Evolutionary conservation across 2,329 filamentous ascomycete species (phyloP).

Genomic region (Colletotrichum cuscutae): DNA sequence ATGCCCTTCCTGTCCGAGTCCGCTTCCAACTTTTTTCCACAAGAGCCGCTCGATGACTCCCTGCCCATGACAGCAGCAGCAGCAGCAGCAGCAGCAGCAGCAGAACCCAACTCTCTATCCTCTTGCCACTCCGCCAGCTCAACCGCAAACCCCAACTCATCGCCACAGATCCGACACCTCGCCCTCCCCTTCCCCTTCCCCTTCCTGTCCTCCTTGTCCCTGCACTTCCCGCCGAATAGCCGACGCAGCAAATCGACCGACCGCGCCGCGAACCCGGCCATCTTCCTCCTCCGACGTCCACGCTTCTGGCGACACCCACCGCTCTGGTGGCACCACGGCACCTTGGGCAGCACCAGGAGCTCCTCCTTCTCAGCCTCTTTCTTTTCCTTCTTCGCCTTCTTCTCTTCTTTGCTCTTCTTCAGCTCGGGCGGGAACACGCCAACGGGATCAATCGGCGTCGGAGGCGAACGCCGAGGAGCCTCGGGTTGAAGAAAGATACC

Average conservation of each 20-base stretch:
- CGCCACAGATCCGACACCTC: background rate
- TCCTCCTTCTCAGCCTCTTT: background rate
- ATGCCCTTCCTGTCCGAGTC: background rate
- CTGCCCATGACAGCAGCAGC: background rate
- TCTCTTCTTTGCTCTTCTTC: background rate
- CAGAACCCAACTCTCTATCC: background rate
- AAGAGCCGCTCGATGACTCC: background rate
- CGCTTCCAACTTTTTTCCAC: background rate
- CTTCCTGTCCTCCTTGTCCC: background rate
- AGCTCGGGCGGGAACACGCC: background rate
- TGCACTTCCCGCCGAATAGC: background rate
- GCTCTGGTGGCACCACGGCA: background rate
- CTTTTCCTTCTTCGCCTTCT: background rate
- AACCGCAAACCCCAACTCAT: background rate
- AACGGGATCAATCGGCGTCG: background rate
- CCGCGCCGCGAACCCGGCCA: background rate
- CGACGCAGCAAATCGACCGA: background rate
- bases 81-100: no score
- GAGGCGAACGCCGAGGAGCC: background rate
- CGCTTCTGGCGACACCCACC: background rate
- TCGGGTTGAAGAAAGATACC: background rate
- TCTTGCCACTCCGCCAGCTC: background rate
- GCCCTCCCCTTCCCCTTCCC: background rate
- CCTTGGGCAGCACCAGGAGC: background rate
- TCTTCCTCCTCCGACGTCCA: background rate